phyloP scores from a whole-genome alignment of 768 basidiomycete species.

The Trametes punicea region DNA sequence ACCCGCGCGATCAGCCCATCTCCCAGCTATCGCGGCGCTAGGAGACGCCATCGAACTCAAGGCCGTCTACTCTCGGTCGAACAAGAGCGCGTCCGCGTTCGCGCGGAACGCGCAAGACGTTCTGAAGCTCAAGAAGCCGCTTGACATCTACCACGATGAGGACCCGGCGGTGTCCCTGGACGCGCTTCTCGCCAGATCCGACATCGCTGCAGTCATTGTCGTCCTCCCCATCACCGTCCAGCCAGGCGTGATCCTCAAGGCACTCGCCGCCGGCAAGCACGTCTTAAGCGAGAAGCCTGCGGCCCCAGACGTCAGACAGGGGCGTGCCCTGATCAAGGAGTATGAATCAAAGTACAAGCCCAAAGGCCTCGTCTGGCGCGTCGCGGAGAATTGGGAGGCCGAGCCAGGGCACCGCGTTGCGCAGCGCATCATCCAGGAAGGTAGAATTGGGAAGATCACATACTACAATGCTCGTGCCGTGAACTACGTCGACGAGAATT shows the following conservation, averaged over 20 bases:
- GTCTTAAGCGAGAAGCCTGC: conserved; percentile 89
- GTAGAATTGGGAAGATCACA: conserved; percentile 68
- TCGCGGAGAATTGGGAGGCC: conserved; percentile 76
- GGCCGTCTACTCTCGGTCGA: conserved; percentile 81
- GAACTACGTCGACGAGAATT: conserved; percentile 54
- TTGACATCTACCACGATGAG: conserved; percentile 56
- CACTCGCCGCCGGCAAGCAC: conserved; percentile 76
- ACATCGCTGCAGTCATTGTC: conserved; percentile 72
- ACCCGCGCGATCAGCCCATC: conserved; percentile 52
- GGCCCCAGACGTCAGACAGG: conserved; percentile 63
- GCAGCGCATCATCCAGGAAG: conserved; percentile 46
- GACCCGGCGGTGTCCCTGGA: conserved; percentile 45
- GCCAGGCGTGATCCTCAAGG: conserved; percentile 61
- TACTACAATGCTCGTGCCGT: conserved; percentile 60
- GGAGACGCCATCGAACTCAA: conserved; percentile 47
- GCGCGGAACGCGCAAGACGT: conserved; percentile 42
- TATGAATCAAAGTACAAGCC: conserved; percentile 65
- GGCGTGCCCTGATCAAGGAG: conserved; percentile 57
- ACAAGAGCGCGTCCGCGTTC: conserved; percentile 53
- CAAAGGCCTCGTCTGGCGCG: conserved; percentile 72
- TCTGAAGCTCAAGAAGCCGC: conserved; percentile 39
- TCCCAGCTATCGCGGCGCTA: conserved; percentile 67
- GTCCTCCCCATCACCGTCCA: conserved; percentile 76
- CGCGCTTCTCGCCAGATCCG: conserved; percentile 60
- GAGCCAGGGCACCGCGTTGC: conserved; percentile 57